phyloP scores from a whole-genome alignment of 768 basidiomycete species.

The Paxillus rubicundulus region DNA sequence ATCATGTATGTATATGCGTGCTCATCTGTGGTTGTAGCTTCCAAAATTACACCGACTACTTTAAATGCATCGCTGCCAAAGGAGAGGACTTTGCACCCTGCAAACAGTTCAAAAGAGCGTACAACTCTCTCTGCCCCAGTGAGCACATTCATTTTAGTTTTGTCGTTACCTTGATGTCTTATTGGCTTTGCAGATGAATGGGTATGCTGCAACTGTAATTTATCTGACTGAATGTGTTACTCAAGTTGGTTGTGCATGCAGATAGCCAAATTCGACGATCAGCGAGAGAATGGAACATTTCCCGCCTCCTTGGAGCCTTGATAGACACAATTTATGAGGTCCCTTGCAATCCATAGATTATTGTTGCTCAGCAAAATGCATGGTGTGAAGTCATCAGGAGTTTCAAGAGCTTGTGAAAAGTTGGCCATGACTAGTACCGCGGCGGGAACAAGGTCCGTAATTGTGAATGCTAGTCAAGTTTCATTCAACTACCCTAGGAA shows the following conservation, averaged over 20 bases:
- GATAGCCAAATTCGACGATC: constrained; percentile 91
- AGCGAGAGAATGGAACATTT: constrained; percentile 91
- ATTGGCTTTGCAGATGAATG: constrained; percentile 70
- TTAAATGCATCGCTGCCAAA: constrained; percentile 95
- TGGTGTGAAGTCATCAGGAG: not conserved
- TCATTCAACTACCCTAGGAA: too few relatives aligned
- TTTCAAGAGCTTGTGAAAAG: too few relatives aligned
- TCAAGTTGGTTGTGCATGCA: constrained; percentile 29
- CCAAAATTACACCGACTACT: constrained; percentile 98
- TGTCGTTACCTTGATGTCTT: constrained; percentile 5
- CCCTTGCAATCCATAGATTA: not conserved
- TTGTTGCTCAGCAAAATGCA: not conserved
- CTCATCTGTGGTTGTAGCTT: constrained; percentile 46
- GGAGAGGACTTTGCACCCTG: constrained; percentile 98
- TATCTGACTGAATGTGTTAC: not conserved
- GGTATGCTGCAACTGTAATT: constrained; percentile 46
- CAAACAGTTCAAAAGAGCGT: constrained; percentile 97
- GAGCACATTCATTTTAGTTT: constrained; percentile 34
- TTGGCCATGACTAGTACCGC: too few relatives aligned
- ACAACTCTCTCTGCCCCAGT: constrained; percentile 98
- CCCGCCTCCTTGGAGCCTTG: constrained; percentile 85
- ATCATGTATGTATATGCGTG: not conserved
- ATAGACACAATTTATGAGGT: constrained; percentile 20
- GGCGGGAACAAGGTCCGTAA: too few relatives aligned
- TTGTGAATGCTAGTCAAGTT: too few relatives aligned